Evolutionary conservation across 768 basidiomycete species (phyloP).

Genomic region (Tulasnella sp.): DNA sequence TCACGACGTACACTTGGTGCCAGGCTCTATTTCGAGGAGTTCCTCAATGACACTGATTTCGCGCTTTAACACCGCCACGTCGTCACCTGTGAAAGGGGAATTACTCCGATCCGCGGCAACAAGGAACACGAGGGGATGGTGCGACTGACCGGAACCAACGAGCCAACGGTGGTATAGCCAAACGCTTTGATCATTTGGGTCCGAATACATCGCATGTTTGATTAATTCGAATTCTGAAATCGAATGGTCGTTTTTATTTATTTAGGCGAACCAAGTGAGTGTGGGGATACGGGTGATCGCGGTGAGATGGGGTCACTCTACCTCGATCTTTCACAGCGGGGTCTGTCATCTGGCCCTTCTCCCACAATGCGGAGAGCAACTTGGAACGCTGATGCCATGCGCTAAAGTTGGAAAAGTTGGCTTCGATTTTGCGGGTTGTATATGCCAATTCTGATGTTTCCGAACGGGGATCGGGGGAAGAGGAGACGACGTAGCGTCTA

Average conservation of each 20-base stretch:
- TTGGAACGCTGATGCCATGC: conserved; percentile 98
- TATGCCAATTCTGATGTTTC: conserved; percentile 64
- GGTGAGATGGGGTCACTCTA: background rate
- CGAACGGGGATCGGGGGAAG: conserved; percentile 42
- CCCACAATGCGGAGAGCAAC: conserved; percentile 56
- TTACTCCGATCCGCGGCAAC: background rate
- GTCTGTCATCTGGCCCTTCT: conserved; percentile 38
- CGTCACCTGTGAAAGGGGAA: conserved; percentile 37
- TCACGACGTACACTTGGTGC: conserved; percentile 70
- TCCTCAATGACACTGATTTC: conserved; percentile 76
- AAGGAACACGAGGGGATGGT: background rate
- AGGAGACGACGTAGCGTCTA: conserved; percentile 68
- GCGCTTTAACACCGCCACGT: conserved; percentile 44
- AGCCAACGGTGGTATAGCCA: conserved; percentile 99
- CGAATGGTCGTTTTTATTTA: too few relatives aligned
- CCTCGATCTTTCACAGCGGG: conserved; percentile 55
- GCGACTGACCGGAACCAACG: conserved; percentile 53
- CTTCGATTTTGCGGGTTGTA: conserved; percentile 80
- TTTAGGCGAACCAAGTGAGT: too few relatives aligned
- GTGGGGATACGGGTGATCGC: too few relatives aligned
- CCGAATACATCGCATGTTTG: conserved; percentile 89
- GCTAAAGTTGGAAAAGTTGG: conserved; percentile 94
- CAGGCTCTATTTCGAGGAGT: conserved; percentile 75
- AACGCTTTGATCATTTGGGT: conserved; percentile 89
- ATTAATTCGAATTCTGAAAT: conserved; percentile 82